Conservation (phyloP, 2,329 filamentous ascomycete genomes). For the Monilinia vaccinii-corymbosi region DNA sequence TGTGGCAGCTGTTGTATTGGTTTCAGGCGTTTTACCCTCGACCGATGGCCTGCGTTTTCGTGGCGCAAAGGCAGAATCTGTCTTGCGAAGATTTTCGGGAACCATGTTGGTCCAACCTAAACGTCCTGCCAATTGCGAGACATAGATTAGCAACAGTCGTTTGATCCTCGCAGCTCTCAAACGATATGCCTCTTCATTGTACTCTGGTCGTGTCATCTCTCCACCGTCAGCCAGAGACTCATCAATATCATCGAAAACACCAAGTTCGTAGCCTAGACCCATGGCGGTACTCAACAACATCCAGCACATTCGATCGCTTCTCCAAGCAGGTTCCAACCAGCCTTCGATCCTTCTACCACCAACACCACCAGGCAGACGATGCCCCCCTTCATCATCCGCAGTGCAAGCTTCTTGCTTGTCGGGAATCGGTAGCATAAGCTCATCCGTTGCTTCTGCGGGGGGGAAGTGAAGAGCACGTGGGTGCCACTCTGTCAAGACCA, state of each 20-base stretch:
- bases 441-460: constrained; percentile 64
- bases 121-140: constrained; percentile 86
- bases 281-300: constrained; percentile 90
- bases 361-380: constrained; percentile 43
- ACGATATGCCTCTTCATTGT: constrained; percentile 68
- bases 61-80: constrained; percentile 45
- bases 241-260: constrained; percentile 86
- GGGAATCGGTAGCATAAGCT: constrained; percentile 55
- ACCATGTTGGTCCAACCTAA: constrained; percentile 93
- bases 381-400: constrained; percentile 37
- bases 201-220: constrained; percentile 52
- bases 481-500: constrained; percentile 96
- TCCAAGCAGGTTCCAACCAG: constrained; percentile 94
- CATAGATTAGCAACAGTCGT: constrained; percentile 78
- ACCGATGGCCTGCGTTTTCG: constrained; percentile 33
- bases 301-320: constrained; percentile 94
- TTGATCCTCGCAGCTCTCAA: constrained; percentile 75
- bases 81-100: constrained; percentile 54
- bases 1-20: constrained; percentile 46
- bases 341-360: constrained; percentile 83
- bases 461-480: constrained; percentile 91
- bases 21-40: constrained; percentile 52
- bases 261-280: constrained; percentile 84
- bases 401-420: constrained; percentile 36
- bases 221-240: constrained; percentile 53